A percentile compares a stretch with the other conserved stretches of the same genome.
These are phyloP conservation scores for Zymoseptoria ardabiliae DNA, from an alignment of 2,329 filamentous ascomycete genomes.

Conservation along the genomic window DNA sequence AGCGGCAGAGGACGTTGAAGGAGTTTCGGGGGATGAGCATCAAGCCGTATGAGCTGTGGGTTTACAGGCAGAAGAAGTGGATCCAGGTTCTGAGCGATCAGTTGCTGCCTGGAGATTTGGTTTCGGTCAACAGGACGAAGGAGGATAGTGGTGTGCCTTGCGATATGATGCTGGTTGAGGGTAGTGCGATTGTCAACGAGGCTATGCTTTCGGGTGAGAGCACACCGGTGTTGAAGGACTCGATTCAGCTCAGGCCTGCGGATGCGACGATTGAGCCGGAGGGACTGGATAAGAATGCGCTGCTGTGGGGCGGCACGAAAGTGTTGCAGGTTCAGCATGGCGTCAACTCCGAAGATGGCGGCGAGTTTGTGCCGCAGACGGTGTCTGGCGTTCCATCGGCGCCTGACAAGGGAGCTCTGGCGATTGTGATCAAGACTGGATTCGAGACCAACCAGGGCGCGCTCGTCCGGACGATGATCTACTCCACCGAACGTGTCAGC, in stretches of 20 bases:
- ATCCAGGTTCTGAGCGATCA: conserved; percentile 81
- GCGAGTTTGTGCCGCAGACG: conserved; percentile 53
- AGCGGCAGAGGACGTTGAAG: conserved; percentile 86
- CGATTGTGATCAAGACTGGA: conserved; percentile 91
- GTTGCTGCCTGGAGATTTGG: conserved; percentile 85
- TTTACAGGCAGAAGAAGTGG: conserved; percentile 83
- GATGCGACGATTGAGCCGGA: conserved; percentile 78
- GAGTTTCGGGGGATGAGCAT: conserved; percentile 99
- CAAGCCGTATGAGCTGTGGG: conserved; percentile 93
- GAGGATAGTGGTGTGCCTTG: conserved; percentile 96
- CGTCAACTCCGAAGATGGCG: conserved; percentile 61
- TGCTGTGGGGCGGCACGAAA: conserved; percentile 96
- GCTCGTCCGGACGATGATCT: conserved; percentile 98
- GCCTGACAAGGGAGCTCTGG: conserved; percentile 89
- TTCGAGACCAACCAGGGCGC: conserved; percentile 98
- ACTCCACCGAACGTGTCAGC: conserved; percentile 97
- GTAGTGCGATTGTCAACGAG: conserved; percentile 95
- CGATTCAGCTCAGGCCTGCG: conserved; percentile 77
- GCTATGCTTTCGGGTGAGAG: conserved; percentile 99
- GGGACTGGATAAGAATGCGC: conserved; percentile 90
- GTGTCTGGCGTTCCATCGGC: conserved; percentile 72
- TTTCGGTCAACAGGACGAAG: conserved; percentile 87
- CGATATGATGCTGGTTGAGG: conserved; percentile 92
- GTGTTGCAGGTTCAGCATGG: conserved; percentile 91
- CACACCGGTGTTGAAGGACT: conserved; percentile 93